Evolutionary conservation across 306 rosid genomes (phyloP), one percentile per base, ranked within the genome.

Genomic region (Ceratonia siliqua): DNA sequence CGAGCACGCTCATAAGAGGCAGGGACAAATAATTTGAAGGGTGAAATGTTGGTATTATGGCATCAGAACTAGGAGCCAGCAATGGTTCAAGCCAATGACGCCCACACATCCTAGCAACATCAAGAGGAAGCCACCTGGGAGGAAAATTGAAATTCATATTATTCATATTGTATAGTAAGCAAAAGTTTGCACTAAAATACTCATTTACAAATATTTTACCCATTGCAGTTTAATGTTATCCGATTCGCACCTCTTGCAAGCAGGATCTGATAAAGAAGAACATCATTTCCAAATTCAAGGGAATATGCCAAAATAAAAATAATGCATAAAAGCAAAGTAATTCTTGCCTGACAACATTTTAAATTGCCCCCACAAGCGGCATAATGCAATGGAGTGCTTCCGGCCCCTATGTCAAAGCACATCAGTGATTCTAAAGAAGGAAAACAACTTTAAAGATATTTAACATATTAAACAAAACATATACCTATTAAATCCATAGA

Each of bases 301-400:
- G 66, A 72, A 74, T 55, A 50, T n/a, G 73, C 6, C 70, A 32
- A 5, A 66, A 15, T 20, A 56, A 25, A 1, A 49, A 63, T 32
- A 81, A 28, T 39, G 35, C 49, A 11, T 57, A 78, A 56, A 11
- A 39, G 15, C 21, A 20, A 73, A 22, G 62, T 53, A 61, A 61
- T 35, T 83, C 91, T 89, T 95, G 75, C 99, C 97, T 95, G 98
- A 59, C 97, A 95, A 76, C 99, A 92, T 79, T 92, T 95, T 76
- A 90, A 82, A 79, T 92, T 95, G 25, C 99, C 99, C 76, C 99
- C 99, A 82, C 93, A 92, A 73, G 99, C 98, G 74, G 99, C 99
- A 79, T 92, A 95, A 81, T 95, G 99, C 88, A 95, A 81, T 32
- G 99, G 92, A 79, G 96, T 90, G 86, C 99, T 95, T 85, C 99